Evolutionary conservation across 2,329 filamentous ascomycete genomes (phyloP).

Genomic region (Venturia asperata): DNA sequence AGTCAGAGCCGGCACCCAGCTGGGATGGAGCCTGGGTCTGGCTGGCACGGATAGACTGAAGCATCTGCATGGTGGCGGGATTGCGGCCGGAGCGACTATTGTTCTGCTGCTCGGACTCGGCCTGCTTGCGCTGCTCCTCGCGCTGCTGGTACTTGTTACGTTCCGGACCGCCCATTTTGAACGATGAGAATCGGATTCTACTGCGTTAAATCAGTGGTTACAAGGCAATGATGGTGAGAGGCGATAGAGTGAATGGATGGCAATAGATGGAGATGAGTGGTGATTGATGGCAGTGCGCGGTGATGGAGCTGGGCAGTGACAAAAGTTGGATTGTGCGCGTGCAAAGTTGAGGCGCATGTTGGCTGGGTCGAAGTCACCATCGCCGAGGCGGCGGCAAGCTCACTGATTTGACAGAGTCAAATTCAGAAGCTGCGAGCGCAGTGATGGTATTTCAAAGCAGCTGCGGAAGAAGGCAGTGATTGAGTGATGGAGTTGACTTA

Average conservation of each 20-base stretch:
- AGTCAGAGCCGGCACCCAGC: background rate
- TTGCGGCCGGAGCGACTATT: background rate
- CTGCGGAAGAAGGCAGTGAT: background rate
- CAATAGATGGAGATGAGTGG: background rate
- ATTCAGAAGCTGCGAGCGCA: background rate
- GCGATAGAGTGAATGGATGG: background rate
- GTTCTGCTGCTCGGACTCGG: background rate
- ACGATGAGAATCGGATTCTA: background rate
- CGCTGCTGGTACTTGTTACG: conserved; percentile 4
- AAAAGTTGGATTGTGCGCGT: background rate
- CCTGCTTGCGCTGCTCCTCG: background rate
- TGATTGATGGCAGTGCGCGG: background rate
- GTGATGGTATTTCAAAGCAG: background rate
- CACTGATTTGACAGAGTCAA: background rate
- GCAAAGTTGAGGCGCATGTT: background rate
- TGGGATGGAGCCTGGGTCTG: background rate
- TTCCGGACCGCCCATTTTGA: background rate
- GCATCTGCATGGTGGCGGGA: background rate
- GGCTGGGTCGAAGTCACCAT: background rate
- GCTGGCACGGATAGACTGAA: background rate
- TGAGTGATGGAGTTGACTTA: conserved; percentile 6
- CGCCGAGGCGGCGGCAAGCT: background rate
- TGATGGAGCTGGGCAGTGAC: background rate
- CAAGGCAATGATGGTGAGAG: background rate
- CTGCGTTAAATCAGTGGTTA: background rate